phyloP scores from a whole-genome alignment of 2,329 filamentous ascomycete genomes.

The Rhynchosporium graminicola region DNA sequence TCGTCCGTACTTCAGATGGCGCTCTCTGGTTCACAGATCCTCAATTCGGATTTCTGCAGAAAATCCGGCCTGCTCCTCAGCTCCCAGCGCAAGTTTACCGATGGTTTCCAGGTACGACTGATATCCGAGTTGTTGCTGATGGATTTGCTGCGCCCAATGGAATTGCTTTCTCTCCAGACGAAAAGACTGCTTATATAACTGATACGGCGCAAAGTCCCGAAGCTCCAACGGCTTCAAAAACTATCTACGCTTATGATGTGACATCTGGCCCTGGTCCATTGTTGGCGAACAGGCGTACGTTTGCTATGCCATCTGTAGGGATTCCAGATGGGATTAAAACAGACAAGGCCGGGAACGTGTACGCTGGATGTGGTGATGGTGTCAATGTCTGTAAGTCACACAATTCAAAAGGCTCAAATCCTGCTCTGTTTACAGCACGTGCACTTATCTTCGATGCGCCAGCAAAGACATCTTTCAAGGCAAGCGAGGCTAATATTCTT shows the following conservation, averaged over 20 bases:
- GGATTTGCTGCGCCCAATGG: conserved; percentile 58
- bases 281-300: conserved; percentile 16
- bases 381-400: conserved; percentile 48
- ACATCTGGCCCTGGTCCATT: conserved; percentile 3
- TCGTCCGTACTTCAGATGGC: conserved; percentile 52
- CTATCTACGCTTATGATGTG: conserved; percentile 22
- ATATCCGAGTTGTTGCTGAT: conserved; percentile 57
- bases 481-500: not conserved
- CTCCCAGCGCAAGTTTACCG: conserved; percentile 60
- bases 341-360: conserved; percentile 13
- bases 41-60: conserved; percentile 58
- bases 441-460: not conserved
- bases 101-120: conserved; percentile 51
- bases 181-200: conserved; percentile 53
- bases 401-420: too few relatives aligned
- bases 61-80: conserved; percentile 55
- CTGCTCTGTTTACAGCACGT: not conserved
- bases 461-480: not conserved
- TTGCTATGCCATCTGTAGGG: conserved; percentile 13
- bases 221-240: conserved; percentile 43
- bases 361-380: conserved; percentile 46
- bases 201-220: conserved; percentile 47
- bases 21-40: conserved; percentile 65
- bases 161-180: conserved; percentile 56
- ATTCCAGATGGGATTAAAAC: conserved; percentile 15